Percentiles rank a stretch among this genome's conserved stretches.
phyloP scores from a whole-genome alignment of 2,329 filamentous ascomycete species.

The Calycina marina region DNA sequence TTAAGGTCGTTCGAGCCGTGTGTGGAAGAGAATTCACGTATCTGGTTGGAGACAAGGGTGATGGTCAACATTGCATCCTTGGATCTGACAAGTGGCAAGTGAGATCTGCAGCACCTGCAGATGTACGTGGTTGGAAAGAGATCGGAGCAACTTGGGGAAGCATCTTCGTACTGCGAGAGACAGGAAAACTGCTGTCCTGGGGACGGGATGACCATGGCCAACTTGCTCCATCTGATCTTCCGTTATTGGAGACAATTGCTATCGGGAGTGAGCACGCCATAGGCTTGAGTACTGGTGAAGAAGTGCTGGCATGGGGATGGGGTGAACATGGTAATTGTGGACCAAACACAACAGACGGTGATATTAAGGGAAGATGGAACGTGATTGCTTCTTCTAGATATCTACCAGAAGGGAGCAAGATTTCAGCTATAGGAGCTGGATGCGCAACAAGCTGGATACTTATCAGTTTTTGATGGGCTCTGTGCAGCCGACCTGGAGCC shows the following conservation, averaged over 20 bases:
- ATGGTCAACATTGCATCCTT: slow-evolving; percentile 50
- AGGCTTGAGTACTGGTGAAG: slow-evolving; percentile 47
- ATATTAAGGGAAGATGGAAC: slow-evolving; percentile 58
- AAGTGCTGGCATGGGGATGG: slow-evolving; percentile 85
- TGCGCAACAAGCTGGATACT: slow-evolving; percentile 81
- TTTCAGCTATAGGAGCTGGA: slow-evolving; percentile 59
- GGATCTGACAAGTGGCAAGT: slow-evolving; percentile 65
- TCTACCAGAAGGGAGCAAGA: slow-evolving; percentile 34
- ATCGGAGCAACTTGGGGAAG: slow-evolving; percentile 73
- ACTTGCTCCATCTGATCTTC: slow-evolving; percentile 48
- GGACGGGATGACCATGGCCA: slow-evolving; percentile 80
- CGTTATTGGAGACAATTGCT: slow-evolving; percentile 47
- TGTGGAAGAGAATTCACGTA: slow-evolving; percentile 83
- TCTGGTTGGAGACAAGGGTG: slow-evolving; percentile 39
- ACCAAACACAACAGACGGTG: slow-evolving; percentile 42
- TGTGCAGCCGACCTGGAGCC: no score
- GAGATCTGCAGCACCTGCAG: slow-evolving; percentile 38
- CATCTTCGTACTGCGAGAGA: slow-evolving; percentile 51
- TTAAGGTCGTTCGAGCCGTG: slow-evolving; percentile 49
- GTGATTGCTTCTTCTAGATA: slow-evolving; percentile 44
- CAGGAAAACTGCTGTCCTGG: slow-evolving; percentile 55
- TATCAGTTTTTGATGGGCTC: slow-evolving; percentile 22
- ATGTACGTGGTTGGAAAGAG: slow-evolving; percentile 44
- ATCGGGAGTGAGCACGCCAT: slow-evolving; percentile 86
- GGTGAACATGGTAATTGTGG: slow-evolving; percentile 97